Evolutionary conservation across 139 green algal genomes (phyloP), one percentile per base, ranked within the genome.

Genomic region (Penium margaritaceum): DNA sequence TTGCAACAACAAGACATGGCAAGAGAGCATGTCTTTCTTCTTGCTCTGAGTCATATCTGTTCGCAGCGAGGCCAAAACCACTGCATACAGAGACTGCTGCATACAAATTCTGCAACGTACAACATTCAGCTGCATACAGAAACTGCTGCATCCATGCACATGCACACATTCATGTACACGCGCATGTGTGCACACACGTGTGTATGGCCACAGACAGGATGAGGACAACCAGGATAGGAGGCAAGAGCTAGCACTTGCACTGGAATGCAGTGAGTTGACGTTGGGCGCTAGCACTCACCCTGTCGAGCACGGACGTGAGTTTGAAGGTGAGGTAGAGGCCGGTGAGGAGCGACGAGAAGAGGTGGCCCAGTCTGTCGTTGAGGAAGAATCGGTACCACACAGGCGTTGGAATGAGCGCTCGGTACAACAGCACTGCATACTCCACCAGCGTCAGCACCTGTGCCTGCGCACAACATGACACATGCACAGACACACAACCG

Each of bases 281-380:
- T 58, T 32, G 47, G 29, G 47, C 47, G 21, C 47, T 1, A n/a
- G 27, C 24, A 14, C 55, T 12, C 24, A 77, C 79, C 44, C 39
- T 44, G 37, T 81, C 74, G 5, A 81, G 75, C 47, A 84, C 19
- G n/a, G 67, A 38, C 5, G 44, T 39, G 21, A 74, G 54, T 77
- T 91, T 91, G 43, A 86, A 74, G 9, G 73, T 70, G 34, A 91
- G 60, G 75, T 92, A 92, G 51, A 85, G 21, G 1, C 78, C 84
- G 30, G 84, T 70, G 29, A 72, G 71, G 1, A 84, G 44, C 0
- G 64, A 75, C 6, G 76, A 65, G 1, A 85, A 61, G 5, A 84
- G n/a, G 19, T 51, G 64, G 36, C 70, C 63, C 27, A n/a, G 12
- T 24, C 30, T 6, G 7, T 65, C 67, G 46, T 74, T 51, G 27